Evolutionary conservation across 1,139 yeast genomes (phyloP).

Genomic region (Blastobotrys elegans): DNA sequence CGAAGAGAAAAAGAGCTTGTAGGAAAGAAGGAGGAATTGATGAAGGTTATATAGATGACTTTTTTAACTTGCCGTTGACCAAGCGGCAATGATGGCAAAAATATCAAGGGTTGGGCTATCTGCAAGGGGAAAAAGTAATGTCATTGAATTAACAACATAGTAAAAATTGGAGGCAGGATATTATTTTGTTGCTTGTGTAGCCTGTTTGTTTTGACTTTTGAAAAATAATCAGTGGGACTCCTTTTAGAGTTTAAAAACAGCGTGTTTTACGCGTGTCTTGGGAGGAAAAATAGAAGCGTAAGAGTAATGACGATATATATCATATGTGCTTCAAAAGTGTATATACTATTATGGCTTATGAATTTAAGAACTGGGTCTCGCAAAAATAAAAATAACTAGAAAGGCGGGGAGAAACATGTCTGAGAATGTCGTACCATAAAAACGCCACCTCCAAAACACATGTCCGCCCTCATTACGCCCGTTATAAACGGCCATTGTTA

Average conservation of each 20-base stretch:
- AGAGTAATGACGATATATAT: too few species aligned
- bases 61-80: not conserved
- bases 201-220: not conserved
- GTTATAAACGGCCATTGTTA: too few species aligned
- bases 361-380: not conserved
- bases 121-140: not conserved
- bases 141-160: not conserved
- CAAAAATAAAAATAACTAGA: not conserved
- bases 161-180: not conserved
- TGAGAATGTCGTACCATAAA: too few species aligned
- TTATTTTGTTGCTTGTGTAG: not conserved
- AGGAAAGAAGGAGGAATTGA: not conserved
- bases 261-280: too few species aligned
- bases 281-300: too few species aligned
- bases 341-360: not conserved
- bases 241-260: too few species aligned
- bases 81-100: too few species aligned
- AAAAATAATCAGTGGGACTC: not conserved
- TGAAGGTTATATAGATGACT: slow-evolving; percentile 2
- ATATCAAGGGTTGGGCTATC: not conserved
- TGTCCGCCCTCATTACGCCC: too few species aligned
- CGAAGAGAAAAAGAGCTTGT: not conserved
- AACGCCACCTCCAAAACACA: too few species aligned
- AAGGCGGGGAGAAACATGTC: not conserved
- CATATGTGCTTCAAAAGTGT: not conserved